phyloP scores from a whole-genome alignment of 1,284 basidiomycete species.

The Chalciporus sp. region DNA sequence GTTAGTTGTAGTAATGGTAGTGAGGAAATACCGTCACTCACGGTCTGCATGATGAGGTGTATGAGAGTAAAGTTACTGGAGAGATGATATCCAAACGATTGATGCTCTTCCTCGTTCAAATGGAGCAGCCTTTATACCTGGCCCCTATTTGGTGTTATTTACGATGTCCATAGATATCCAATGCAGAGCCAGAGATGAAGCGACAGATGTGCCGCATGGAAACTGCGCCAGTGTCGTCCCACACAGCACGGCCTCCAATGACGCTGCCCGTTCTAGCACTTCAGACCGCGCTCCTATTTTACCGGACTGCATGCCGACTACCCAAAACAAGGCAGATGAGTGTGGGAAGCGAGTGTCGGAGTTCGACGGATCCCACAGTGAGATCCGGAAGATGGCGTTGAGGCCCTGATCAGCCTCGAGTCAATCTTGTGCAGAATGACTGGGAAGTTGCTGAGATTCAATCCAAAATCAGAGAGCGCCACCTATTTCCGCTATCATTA shows the following conservation, averaged over 20 bases:
- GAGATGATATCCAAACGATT: conserved; percentile 1
- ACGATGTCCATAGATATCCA: neutral
- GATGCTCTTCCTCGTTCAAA: neutral
- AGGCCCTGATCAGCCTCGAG: neutral
- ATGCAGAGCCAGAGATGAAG: neutral
- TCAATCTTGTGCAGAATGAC: neutral
- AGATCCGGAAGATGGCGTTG: neutral
- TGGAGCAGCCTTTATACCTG: conserved; percentile 10
- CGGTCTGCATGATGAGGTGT: conserved; percentile 22
- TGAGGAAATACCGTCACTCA: conserved; percentile 3
- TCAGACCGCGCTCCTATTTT: neutral
- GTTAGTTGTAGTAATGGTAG: neutral
- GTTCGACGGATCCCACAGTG: neutral
- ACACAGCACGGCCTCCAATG: neutral
- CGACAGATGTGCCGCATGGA: neutral
- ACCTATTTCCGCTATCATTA: too few species aligned
- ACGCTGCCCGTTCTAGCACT: neutral
- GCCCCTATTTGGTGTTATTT: conserved; percentile 15
- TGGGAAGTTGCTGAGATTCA: neutral
- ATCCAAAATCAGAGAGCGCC: too few species aligned
- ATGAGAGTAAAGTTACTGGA: conserved; percentile 3
- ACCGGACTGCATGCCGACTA: neutral
- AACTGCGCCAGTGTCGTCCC: neutral
- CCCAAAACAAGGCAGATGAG: neutral
- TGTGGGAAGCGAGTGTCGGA: neutral